Conservation (phyloP, 2,329 filamentous ascomycete genomes). For the Periconia sp. region DNA sequence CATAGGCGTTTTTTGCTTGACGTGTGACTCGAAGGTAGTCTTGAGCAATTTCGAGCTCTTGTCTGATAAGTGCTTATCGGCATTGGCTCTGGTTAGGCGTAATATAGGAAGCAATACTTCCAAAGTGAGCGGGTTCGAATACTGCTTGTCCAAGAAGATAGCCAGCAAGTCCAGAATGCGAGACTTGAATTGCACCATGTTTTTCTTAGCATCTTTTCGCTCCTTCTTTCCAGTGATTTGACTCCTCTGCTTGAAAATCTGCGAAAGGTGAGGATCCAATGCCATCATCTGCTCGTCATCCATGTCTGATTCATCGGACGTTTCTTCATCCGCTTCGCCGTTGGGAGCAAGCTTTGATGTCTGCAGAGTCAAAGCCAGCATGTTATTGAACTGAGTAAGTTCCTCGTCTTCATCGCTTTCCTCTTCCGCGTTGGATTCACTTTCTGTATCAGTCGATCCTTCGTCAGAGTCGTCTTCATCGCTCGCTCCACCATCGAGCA, state of each 20-base stretch:
- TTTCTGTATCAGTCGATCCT: slow-evolving; percentile 17
- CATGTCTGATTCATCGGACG: slow-evolving; percentile 74
- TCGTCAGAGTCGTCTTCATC: slow-evolving; percentile 22
- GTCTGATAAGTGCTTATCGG: slow-evolving; percentile 71
- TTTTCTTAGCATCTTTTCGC: slow-evolving; percentile 83
- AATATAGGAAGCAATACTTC: slow-evolving; percentile 74
- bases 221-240: slow-evolving; percentile 71
- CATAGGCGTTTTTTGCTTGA: slow-evolving; percentile 49
- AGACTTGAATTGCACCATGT: slow-evolving; percentile 92
- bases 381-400: slow-evolving; percentile 67
- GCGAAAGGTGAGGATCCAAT: slow-evolving; percentile 78
- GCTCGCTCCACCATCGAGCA: slow-evolving; percentile 42
- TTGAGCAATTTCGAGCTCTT: slow-evolving; percentile 74
- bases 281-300: slow-evolving; percentile 94
- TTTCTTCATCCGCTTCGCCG: slow-evolving; percentile 63
- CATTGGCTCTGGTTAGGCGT: slow-evolving; percentile 74
- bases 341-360: slow-evolving; percentile 58
- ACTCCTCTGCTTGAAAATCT: slow-evolving; percentile 79
- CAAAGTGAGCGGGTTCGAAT: slow-evolving; percentile 67
- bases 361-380: slow-evolving; percentile 76
- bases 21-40: slow-evolving; percentile 68
- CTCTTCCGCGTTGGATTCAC: slow-evolving; percentile 18
- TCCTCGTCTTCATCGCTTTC: slow-evolving; percentile 49
- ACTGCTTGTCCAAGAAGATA: slow-evolving; percentile 80
- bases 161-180: slow-evolving; percentile 85